Conservation (phyloP, 2,329 filamentous ascomycete genomes). For the Cladorrhinum sp. region DNA sequence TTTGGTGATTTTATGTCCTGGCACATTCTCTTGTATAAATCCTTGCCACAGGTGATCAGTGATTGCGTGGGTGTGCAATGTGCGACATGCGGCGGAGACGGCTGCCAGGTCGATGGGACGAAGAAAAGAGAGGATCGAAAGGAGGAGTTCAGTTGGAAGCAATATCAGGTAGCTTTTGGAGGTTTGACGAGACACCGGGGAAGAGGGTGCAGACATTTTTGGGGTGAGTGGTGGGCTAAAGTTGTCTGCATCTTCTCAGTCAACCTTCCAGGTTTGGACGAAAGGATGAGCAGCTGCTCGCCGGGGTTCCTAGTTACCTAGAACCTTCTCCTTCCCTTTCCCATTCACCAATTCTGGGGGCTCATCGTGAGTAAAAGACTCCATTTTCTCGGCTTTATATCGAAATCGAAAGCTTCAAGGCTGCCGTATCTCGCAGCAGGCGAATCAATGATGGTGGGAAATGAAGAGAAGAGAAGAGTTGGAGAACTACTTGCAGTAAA, state of each 20-base stretch:
- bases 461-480: background rate
- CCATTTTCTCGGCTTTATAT: too few relatives aligned
- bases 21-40: slow-evolving; percentile 66
- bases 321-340: background rate
- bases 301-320: background rate
- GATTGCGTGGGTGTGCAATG: slow-evolving; percentile 55
- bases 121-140: slow-evolving; percentile 67
- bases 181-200: background rate
- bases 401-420: too few relatives aligned
- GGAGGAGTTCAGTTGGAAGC: slow-evolving; percentile 73
- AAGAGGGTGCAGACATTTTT: background rate
- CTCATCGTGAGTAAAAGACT: too few relatives aligned
- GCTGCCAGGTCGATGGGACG: slow-evolving; percentile 60
- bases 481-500: background rate
- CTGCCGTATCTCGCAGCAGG: background rate
- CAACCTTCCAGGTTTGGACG: background rate
- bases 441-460: background rate
- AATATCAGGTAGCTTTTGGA: slow-evolving; percentile 39
- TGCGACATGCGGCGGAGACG: slow-evolving; percentile 59
- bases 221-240: background rate
- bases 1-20: slow-evolving; percentile 49
- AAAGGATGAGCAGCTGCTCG: background rate
- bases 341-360: background rate
- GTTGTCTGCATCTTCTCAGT: background rate
- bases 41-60: slow-evolving; percentile 71